These are phyloP conservation scores for Globisporangium acanthophoron DNA, from an alignment of 352 stramenopile species.

Conservation along the genomic window DNA sequence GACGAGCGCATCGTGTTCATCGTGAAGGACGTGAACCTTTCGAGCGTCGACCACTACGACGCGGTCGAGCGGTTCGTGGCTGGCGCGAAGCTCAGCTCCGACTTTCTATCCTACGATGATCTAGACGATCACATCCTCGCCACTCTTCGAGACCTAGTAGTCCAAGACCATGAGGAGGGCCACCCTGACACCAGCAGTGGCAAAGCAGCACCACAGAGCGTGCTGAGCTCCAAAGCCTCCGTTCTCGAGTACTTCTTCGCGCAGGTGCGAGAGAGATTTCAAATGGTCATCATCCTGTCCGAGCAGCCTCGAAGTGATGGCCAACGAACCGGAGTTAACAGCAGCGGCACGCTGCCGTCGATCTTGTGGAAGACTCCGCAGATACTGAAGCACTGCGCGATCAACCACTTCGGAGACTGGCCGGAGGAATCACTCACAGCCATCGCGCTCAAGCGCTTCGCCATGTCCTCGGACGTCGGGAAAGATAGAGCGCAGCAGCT, in stretches of 20 bases:
- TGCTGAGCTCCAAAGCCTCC: conserved; percentile 35
- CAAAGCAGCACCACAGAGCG: background rate
- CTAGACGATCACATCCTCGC: conserved; percentile 38
- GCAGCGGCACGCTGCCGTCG: background rate
- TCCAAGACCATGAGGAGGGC: conserved; percentile 9
- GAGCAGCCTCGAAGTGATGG: background rate
- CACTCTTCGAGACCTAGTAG: conserved; percentile 24
- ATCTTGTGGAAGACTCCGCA: conserved; percentile 39
- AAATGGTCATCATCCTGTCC: conserved; percentile 47
- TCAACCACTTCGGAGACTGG: conserved; percentile 43
- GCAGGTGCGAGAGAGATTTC: conserved; percentile 34
- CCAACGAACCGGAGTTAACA: background rate
- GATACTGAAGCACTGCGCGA: conserved; percentile 30
- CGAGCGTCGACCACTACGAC: conserved; percentile 27
- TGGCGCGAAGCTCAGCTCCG: conserved; percentile 24
- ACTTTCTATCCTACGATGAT: conserved; percentile 49
- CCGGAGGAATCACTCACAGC: conserved; percentile 29
- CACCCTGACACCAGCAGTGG: background rate
- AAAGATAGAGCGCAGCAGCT: conserved; percentile 28
- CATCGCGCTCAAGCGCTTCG: conserved; percentile 42
- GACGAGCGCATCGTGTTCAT: conserved; percentile 48
- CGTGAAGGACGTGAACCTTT: conserved; percentile 40
- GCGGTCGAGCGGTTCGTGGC: conserved; percentile 43
- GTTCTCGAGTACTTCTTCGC: conserved; percentile 48
- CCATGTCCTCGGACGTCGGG: conserved; percentile 13